Percentiles rank a stretch among this genome's conserved stretches.
These are phyloP conservation scores for Diaporthe vaccinii DNA, from an alignment of 2,329 filamentous ascomycete genomes.

Conservation along the genomic window DNA sequence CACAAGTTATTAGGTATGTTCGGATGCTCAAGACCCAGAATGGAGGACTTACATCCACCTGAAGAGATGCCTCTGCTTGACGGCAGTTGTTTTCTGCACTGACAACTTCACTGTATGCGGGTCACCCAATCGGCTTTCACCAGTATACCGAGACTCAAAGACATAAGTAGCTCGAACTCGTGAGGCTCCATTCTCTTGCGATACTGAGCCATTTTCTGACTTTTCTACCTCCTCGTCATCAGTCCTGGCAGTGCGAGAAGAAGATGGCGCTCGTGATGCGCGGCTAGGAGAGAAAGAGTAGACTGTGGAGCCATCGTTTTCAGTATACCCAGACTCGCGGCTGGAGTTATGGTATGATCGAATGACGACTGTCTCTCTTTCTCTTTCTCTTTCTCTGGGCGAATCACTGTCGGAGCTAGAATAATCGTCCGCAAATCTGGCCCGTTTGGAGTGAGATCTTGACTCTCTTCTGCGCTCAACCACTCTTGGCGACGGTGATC, in stretches of 20 bases:
- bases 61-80: conserved; percentile 4
- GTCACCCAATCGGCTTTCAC: conserved; percentile 34
- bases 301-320: neutral
- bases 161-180: conserved; percentile 27
- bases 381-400: neutral
- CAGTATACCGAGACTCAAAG: conserved; percentile 38
- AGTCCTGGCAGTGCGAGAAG: neutral
- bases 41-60: neutral
- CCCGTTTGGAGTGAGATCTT: neutral
- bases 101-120: conserved; percentile 33
- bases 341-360: neutral
- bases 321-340: conserved; percentile 6
- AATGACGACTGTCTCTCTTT: neutral
- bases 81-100: conserved; percentile 1
- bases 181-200: neutral
- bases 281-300: conserved; percentile 6
- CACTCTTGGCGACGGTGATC: neutral
- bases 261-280: conserved; percentile 9
- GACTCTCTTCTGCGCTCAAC: neutral
- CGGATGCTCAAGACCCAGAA: too few species aligned
- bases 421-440: conserved; percentile 2
- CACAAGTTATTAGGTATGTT: neutral
- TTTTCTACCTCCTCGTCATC: neutral
- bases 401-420: neutral
- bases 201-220: neutral